A percentile compares a stretch with the other conserved stretches of the same genome.
phyloP scores from a whole-genome alignment of 2,329 filamentous ascomycete species.

The Fusarium miscanthi region DNA sequence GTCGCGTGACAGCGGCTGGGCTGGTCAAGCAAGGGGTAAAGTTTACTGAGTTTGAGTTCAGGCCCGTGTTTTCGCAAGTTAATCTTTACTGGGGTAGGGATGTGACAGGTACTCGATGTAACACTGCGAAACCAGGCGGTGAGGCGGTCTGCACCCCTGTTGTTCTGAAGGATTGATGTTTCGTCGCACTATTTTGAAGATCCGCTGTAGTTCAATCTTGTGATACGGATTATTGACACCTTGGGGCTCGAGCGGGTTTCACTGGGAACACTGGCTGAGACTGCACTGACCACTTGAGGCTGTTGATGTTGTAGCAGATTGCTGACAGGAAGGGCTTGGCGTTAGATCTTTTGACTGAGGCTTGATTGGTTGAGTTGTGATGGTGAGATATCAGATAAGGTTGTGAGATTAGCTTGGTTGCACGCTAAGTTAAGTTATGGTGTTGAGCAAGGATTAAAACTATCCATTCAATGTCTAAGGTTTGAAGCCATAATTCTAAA shows the following conservation, averaged over 20 bases:
- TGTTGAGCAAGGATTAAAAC: background rate
- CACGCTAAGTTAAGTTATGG: background rate
- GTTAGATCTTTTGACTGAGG: background rate
- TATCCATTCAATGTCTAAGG: background rate
- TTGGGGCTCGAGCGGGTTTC: background rate
- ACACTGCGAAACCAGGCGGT: background rate
- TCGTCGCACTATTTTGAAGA: background rate
- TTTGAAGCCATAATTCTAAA: background rate
- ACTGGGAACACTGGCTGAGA: background rate
- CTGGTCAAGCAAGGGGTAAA: background rate
- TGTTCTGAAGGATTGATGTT: background rate
- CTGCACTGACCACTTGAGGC: background rate
- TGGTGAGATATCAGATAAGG: background rate
- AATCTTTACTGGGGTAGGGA: background rate
- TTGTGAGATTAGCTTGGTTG: background rate
- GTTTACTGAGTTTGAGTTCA: background rate
- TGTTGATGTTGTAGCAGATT: background rate
- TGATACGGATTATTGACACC: background rate
- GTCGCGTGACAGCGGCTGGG: background rate
- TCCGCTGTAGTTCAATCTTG: background rate
- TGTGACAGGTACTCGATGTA: background rate
- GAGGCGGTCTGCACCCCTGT: background rate
- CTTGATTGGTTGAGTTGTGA: background rate
- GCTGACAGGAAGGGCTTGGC: background rate
- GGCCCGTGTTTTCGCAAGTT: background rate